phyloP scores from a whole-genome alignment of 2,329 filamentous ascomycete species.

The Trichoderma sp. region DNA sequence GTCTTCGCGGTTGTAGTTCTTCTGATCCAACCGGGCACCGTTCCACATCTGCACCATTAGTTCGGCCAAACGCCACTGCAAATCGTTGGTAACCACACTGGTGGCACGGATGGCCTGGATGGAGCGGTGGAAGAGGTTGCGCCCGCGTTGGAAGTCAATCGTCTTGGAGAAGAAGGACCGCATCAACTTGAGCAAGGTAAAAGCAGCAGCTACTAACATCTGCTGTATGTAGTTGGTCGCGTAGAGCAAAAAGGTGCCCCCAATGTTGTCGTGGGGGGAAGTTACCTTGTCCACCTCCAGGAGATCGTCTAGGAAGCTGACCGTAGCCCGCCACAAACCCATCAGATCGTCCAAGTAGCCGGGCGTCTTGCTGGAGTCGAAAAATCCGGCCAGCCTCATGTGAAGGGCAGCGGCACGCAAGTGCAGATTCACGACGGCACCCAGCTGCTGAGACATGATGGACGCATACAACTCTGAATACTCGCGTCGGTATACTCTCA shows the following conservation, averaged over 20 bases:
- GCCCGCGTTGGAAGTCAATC: constrained; percentile 66
- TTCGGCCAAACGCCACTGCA: constrained; percentile 76
- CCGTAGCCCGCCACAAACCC: constrained; percentile 70
- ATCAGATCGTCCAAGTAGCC: constrained; percentile 73
- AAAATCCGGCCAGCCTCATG: constrained; percentile 75
- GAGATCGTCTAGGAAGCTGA: constrained; percentile 65
- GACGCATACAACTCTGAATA: constrained; percentile 61
- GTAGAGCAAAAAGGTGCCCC: constrained; percentile 59
- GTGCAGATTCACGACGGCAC: constrained; percentile 61
- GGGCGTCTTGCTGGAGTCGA: constrained; percentile 69
- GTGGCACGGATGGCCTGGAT: constrained; percentile 68
- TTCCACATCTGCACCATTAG: constrained; percentile 89
- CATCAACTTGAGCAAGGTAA: constrained; percentile 74
- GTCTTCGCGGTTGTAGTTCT: constrained; percentile 49
- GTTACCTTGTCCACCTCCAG: constrained; percentile 51
- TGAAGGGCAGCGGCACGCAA: constrained; percentile 72
- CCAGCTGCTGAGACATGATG: constrained; percentile 57
- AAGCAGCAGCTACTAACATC: constrained; percentile 79
- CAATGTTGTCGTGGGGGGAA: constrained; percentile 44
- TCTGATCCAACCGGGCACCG: constrained; percentile 55
- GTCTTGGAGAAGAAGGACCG: constrained; percentile 71
- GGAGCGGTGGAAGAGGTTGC: constrained; percentile 67
- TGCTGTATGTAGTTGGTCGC: constrained; percentile 77
- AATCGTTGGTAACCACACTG: constrained; percentile 73
- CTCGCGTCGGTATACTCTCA: constrained; percentile 64